Conservation (phyloP, 2,329 filamentous ascomycete species). For the Aspergillus sp. region DNA sequence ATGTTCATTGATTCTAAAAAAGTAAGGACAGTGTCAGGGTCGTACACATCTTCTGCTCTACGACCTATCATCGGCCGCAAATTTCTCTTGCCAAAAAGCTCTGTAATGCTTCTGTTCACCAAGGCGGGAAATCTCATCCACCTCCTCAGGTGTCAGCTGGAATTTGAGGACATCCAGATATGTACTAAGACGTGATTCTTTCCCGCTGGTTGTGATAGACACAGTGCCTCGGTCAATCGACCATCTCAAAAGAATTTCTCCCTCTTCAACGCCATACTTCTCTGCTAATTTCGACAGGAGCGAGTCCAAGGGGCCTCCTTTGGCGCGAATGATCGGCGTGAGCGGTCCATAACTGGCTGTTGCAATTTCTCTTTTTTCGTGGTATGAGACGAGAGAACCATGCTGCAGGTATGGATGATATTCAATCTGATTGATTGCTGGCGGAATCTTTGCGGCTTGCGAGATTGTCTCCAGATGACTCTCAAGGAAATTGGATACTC, state of each 20-base stretch:
- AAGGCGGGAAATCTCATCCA: conserved; percentile 52
- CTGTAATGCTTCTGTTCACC: conserved; percentile 53
- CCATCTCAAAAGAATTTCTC: conserved; percentile 60
- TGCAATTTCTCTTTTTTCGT: conserved; percentile 42
- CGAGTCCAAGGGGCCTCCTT: conserved; percentile 56
- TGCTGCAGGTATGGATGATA: conserved; percentile 50
- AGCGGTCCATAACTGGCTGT: conserved; percentile 44
- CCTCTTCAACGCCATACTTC: conserved; percentile 61
- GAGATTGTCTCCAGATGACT: conserved; percentile 55
- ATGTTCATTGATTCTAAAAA: neutral
- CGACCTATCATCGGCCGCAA: conserved; percentile 45
- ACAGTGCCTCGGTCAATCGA: conserved; percentile 61
- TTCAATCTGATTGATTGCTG: conserved; percentile 39
- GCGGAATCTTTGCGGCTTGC: conserved; percentile 42
- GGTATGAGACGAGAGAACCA: conserved; percentile 40
- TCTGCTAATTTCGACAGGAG: conserved; percentile 53
- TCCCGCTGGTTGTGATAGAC: conserved; percentile 60
- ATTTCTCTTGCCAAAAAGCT: conserved; percentile 54
- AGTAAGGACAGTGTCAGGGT: neutral
- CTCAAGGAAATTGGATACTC: conserved; percentile 61
- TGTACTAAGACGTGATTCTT: conserved; percentile 59
- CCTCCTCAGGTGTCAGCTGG: conserved; percentile 58
- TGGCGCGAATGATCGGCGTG: conserved; percentile 54
- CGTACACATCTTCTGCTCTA: conserved; percentile 10
- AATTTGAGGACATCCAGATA: conserved; percentile 58